Percentiles rank a stretch among this genome's conserved stretches.
These are phyloP conservation scores for Lyophyllum atratum DNA, from an alignment of 768 basidiomycete species.

Conservation along the genomic window DNA sequence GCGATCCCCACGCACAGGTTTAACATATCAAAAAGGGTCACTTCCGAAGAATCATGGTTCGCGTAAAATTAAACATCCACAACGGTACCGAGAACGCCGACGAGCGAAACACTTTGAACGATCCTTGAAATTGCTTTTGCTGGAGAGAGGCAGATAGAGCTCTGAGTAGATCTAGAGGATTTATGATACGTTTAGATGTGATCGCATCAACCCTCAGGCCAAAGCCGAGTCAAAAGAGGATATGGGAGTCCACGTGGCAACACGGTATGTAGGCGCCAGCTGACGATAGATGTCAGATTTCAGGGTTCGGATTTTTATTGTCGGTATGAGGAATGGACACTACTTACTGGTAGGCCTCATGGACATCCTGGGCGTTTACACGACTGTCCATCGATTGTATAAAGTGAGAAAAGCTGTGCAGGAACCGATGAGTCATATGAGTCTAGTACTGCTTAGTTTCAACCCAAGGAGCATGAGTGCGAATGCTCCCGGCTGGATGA, in stretches of 20 bases:
- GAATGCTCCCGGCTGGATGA: not conserved
- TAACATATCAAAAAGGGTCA: not conserved
- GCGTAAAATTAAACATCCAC: not conserved
- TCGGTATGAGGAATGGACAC: not conserved
- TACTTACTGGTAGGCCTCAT: too few species aligned
- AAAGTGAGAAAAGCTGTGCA: not conserved
- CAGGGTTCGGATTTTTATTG: not conserved
- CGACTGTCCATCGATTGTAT: not conserved
- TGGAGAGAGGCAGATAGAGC: too few species aligned
- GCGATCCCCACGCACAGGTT: constrained; percentile 4
- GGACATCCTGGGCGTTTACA: not conserved
- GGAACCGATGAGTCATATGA: not conserved
- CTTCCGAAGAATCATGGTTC: not conserved
- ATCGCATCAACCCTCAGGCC: not conserved
- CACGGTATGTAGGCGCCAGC: not conserved
- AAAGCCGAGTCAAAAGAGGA: not conserved
- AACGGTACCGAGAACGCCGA: not conserved
- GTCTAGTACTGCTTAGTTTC: not conserved
- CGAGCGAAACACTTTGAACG: not conserved
- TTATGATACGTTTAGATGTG: not conserved
- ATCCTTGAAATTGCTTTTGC: not conserved
- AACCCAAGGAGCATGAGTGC: not conserved
- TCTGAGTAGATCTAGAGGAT: not conserved
- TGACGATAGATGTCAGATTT: not conserved
- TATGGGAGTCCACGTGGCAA: not conserved